These are phyloP conservation scores for Aquilaria agallochum DNA, from an alignment of 441 rosid species.

Conservation along the genomic window DNA sequence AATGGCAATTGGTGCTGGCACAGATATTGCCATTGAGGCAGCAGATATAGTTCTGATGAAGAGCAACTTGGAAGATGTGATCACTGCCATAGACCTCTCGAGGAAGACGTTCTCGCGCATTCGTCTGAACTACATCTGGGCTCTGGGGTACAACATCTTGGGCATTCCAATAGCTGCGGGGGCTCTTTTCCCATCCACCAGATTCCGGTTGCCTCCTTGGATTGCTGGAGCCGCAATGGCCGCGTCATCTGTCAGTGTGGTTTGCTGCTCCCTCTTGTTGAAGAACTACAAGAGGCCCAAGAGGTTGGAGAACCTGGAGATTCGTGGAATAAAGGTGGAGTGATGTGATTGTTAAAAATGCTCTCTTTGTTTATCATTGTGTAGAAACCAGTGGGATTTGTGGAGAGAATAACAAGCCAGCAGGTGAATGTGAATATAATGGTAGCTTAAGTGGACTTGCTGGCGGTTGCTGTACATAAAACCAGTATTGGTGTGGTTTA, in stretches of 20 bases:
- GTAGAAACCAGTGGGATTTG: background rate
- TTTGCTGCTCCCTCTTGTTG: slow-evolving; percentile 79
- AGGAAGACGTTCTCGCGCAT: slow-evolving; percentile 77
- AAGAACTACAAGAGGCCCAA: slow-evolving; percentile 71
- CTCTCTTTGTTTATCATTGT: background rate
- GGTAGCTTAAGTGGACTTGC: background rate
- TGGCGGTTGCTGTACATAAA: slow-evolving; percentile 1
- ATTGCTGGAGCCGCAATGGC: slow-evolving; percentile 99
- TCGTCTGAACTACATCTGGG: slow-evolving; percentile 92
- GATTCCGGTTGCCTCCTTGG: slow-evolving; percentile 92
- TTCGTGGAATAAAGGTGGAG: slow-evolving; percentile 48
- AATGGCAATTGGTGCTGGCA: slow-evolving; percentile 96
- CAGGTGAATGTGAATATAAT: background rate
- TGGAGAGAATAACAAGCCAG: slow-evolving; percentile 5
- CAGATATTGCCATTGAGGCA: slow-evolving; percentile 93
- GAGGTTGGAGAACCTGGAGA: slow-evolving; percentile 46
- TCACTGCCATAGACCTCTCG: slow-evolving; percentile 81
- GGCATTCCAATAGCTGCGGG: slow-evolving; percentile 92
- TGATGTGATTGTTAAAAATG: slow-evolving; percentile 18
- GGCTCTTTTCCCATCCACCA: slow-evolving; percentile 62
- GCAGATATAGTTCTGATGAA: slow-evolving; percentile 90
- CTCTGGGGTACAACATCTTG: slow-evolving; percentile 70
- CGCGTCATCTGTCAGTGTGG: slow-evolving; percentile 91
- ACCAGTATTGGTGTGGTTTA: background rate
- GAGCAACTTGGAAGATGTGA: slow-evolving; percentile 85